Base-by-base conservation (phyloP, 1,139 yeast genomes). In the Spathaspora sp. region DNA sequence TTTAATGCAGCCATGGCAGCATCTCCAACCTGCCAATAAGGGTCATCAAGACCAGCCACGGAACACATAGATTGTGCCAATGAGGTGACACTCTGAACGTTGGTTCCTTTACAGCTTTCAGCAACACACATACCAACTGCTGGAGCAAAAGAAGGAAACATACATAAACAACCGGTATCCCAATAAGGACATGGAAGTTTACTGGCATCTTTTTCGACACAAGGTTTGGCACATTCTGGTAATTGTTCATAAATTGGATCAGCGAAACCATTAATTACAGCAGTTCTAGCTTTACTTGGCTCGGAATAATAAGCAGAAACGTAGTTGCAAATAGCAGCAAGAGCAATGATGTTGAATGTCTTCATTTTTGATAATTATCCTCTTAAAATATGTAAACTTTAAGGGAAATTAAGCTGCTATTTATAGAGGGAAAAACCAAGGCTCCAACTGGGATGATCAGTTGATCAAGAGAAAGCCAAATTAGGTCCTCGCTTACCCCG, bases 191-290 rank as follows among this genome's bases (percentile, higher is more conserved):
- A 68, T 23, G 72, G 71, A 23, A 72, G 67, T 10, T 10, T 4
- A 25, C 41, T 26, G 23, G 48, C 47, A 34, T 60, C 57, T 31
- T 61, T 57, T 43, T 59, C 57, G 31, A 63, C 62, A 58, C 72
- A 67, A 11, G 48, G 49, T 44, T 57, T 52, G 39, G 71, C 72
- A 57, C 72, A 67, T 4, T 43, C 39, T 24, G 72, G 72, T 8
- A 63, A 47, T 13, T 50, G 50, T 38, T 46, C 57, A 49, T 63
- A 62, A 47, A 72, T 63, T 33, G 65, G 65, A 49, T 72, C 77
- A 10, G 76, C 75, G 47, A 72, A 71, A 4, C 77, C 77, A 48
- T 72, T 72, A 41, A 70, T 62, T 26, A 67, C 56, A 34, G 76
- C 76, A 33, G 76, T 20, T 20, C 7, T 20, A 20, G 7, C 6